A percentile compares a stretch with the other conserved stretches of the same genome.
These are phyloP conservation scores for Cyclotella sp. DNA, from an alignment of 108 stramenopile species.

Conservation along the genomic window DNA sequence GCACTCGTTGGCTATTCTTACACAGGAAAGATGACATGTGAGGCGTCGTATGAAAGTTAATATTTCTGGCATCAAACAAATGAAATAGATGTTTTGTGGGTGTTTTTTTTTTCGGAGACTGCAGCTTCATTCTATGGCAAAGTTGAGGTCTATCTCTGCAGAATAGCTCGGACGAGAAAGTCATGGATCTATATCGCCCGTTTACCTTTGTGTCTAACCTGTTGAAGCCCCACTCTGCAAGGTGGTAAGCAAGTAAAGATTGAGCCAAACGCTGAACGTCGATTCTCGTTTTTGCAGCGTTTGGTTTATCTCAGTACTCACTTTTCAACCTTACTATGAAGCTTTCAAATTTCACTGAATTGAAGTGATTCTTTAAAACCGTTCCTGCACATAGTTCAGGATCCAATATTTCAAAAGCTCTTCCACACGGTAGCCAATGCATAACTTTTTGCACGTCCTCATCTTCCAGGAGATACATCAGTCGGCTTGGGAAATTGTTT, in stretches of 20 bases:
- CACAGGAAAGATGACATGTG: not conserved
- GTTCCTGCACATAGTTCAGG: not conserved
- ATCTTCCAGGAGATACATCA: not conserved
- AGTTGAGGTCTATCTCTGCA: not conserved
- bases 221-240: conserved; percentile 3
- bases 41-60: not conserved
- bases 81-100: not conserved
- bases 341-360: too few relatives aligned
- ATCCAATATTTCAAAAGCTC: not conserved
- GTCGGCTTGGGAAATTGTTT: not conserved
- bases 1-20: not conserved
- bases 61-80: not conserved
- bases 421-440: too few relatives aligned
- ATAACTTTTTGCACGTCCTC: too few relatives aligned
- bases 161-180: not conserved
- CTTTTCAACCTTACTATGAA: too few relatives aligned
- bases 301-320: too few relatives aligned
- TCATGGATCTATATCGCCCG: too few relatives aligned
- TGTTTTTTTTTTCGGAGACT: not conserved
- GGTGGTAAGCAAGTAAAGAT: not conserved
- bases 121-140: not conserved
- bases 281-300: not conserved
- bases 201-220: not conserved
- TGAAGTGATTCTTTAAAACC: conserved; percentile 2
- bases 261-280: too few relatives aligned